A percentile compares a stretch with the other conserved stretches of the same genome.
Conservation (phyloP, 805 yeast genomes). For the Naumovozyma castellii region DNA sequence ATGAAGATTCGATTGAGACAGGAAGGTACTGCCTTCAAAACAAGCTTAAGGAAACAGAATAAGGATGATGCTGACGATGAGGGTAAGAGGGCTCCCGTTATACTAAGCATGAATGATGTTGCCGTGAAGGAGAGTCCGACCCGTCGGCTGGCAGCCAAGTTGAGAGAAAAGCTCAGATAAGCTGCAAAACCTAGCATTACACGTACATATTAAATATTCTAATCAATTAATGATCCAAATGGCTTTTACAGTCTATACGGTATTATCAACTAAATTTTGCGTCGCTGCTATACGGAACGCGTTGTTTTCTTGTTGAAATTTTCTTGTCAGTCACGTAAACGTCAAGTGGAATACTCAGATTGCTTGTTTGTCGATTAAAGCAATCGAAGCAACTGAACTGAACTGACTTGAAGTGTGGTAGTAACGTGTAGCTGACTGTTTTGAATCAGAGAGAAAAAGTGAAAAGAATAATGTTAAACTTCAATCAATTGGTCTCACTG, state of each 20-base stretch:
- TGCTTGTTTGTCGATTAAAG: no score
- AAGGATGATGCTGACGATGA: conserved; percentile 6
- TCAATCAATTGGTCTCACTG: background rate
- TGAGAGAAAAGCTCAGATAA: conserved; percentile 15
- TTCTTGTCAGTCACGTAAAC: no score
- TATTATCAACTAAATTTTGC: background rate
- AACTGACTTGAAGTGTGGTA: no score
- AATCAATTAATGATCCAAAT: no score
- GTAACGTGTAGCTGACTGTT: no score
- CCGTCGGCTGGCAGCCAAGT: conserved; percentile 13
- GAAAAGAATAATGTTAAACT: background rate
- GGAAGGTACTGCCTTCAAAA: conserved; percentile 30
- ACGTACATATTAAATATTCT: no score
- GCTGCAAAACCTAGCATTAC: no score
- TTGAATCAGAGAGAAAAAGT: background rate
- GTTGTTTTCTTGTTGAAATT: background rate
- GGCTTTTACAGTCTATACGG: no score
- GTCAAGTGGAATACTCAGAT: no score
- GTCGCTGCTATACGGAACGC: background rate
- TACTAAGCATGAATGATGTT: background rate
- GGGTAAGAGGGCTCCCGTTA: background rate
- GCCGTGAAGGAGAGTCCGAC: conserved; percentile 7
- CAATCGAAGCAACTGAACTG: no score
- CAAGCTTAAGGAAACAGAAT: conserved; percentile 19
- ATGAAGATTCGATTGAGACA: conserved; percentile 16